Base-by-base conservation (phyloP, 306 rosid species). In the Trichosanthes cucumerina region DNA sequence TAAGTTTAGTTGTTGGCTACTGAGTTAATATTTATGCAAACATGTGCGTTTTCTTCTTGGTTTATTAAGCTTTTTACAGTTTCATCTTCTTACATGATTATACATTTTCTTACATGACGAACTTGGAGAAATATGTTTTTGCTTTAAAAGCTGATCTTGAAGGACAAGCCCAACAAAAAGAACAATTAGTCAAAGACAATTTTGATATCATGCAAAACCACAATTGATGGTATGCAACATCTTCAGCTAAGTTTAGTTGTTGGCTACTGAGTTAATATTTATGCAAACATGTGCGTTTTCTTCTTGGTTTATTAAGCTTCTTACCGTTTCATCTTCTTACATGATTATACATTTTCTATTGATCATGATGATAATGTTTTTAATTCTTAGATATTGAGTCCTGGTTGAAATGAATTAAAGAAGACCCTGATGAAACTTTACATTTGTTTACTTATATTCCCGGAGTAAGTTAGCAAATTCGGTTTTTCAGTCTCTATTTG, bases 201-300 rank as follows among this genome's bases (percentile, higher is more conserved):
- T 95, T 95, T 86, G 99, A 95, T 95, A 87, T 95, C 99, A 1
- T 95, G 99, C 86, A 95, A 95, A 88, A 95, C 99, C 77, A 95
- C 99, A 83, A 95, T 95, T 65, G 99, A 95, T 75, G 99, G 99
- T 95, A 91, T 66, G 82, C 41, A 79, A 41, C 44, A 46, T 75
- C 79, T 80, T 70, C 38, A 77, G 80, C 71, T 53, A 72, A 70
- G 39, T 76, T 52, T 36, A 58, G 76, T 21, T 74, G 75, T 79
- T 69, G 63, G 64, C 46, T 76, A 43, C 44, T 34, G 54, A 71
- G 70, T 7, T 77, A 66, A 68, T 62, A n/a, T 34, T 66, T 34
- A 33, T 9, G 33, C 16, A 9, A 79, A 66, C 52, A n/a, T n/a
- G 3, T 44, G 54, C 52, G 13, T 21, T 68, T 58, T 33, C 56